Percentiles rank a stretch among this genome's conserved stretches.
These are phyloP conservation scores for Globisporangium echinulatum DNA, from an alignment of 352 stramenopile species.

Conservation along the genomic window DNA sequence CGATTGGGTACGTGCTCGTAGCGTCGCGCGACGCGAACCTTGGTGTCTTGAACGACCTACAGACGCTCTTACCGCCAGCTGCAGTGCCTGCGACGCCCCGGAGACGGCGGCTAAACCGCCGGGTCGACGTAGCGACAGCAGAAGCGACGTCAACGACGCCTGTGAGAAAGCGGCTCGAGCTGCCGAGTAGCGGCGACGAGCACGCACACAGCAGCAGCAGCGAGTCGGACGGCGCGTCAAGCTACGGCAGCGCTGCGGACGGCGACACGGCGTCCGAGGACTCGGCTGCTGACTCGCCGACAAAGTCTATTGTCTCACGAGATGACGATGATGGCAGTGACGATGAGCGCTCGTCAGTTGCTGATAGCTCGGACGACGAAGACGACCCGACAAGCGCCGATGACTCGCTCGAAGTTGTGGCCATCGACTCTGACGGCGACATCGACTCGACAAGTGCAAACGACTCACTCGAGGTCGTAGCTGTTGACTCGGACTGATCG, in stretches of 20 bases:
- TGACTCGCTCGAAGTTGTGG: neutral
- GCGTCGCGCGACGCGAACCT: conserved; percentile 3
- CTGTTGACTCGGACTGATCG: neutral
- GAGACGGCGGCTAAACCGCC: no score
- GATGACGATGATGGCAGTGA: neutral
- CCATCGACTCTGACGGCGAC: neutral
- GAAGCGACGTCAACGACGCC: neutral
- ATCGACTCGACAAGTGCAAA: neutral
- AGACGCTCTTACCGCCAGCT: neutral
- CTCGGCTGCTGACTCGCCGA: neutral
- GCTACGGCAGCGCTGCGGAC: conserved; percentile 7
- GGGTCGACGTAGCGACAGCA: neutral
- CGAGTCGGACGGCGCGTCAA: conserved; percentile 2
- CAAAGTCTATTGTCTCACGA: neutral
- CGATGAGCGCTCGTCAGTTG: neutral
- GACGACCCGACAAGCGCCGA: neutral
- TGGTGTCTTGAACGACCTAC: conserved; percentile 1
- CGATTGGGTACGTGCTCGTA: conserved; percentile 4
- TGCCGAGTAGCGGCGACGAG: neutral
- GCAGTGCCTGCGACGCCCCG: neutral
- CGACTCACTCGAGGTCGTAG: conserved; percentile 2
- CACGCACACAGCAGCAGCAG: conserved; percentile 1
- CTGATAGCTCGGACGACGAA: neutral
- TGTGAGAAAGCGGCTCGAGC: neutral
- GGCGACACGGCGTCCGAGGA: neutral